Evolutionary conservation across 495 filamentous ascomycete genomes (phyloP), one percentile per base, ranked within the genome.

Genomic region (Penicillium crystallinum): DNA sequence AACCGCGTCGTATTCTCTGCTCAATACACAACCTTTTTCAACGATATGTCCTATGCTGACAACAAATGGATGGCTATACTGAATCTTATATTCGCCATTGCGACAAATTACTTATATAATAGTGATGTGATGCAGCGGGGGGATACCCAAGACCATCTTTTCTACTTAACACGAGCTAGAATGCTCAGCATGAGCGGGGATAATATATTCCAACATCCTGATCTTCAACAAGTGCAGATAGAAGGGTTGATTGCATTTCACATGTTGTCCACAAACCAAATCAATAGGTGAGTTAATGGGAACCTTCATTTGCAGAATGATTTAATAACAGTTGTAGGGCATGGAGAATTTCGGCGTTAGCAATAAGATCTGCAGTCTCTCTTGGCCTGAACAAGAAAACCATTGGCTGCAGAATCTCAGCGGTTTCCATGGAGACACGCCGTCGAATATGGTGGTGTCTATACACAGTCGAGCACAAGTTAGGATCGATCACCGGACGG

Each of bases 311-410:
- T 22, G 0, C 10, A 4, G 17, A 22, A 17, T 18, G n/a, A 8
- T 5, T 44, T 56, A 36, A 56, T 39, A 4, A 27, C 29, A 45
- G 4, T 2, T 27, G 35, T 35, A 88, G 84, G 53, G 77, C 85
- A 19, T 88, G 82, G 82, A 74, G 77, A 52, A 76, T 81, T 21
- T 77, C 71, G 40, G 83, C 80, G 25, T 63, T 87, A 42, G 81
- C 82, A 30, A 63, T 87, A 34, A 77, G 85, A 19, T 77, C 80
- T 51, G 81, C 79, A 6, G 73, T 80, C 36, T 75, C 79, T 0
- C 74, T 87, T 11, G 84, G 83, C n/a, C 68, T 88, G n/a, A 83
- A 87, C 52, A 58, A 85, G 48, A 81, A 80, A 31, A 87, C 79
- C 54, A 77, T 77, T 17, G 77, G 71, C 37, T 60, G 67, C 10